A percentile compares a stretch with the other conserved stretches of the same genome.
Conservation (phyloP, 2,329 filamentous ascomycete genomes). For the Aspergillus oerlinghausenensis region DNA sequence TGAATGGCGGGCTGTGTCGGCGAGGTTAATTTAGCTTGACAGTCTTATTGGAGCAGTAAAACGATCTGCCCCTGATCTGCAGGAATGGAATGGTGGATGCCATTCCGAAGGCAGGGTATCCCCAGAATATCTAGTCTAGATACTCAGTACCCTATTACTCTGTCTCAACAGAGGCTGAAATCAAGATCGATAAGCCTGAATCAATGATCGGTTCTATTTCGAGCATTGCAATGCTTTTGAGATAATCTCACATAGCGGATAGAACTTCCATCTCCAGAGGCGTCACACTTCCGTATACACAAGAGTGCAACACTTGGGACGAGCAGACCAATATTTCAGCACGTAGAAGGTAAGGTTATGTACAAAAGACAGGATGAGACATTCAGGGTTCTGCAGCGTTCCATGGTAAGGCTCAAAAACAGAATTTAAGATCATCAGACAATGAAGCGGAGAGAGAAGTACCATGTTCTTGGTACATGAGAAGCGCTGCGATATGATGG, state of each 20-base stretch:
- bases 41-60: background rate
- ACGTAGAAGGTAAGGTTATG: background rate
- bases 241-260: background rate
- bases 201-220: background rate
- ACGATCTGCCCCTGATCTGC: background rate
- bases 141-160: no score
- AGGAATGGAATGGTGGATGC: background rate
- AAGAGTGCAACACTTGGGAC: background rate
- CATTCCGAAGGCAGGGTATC: background rate
- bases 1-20: no score
- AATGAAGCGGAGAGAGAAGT: background rate
- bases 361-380: background rate
- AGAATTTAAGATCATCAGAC: background rate
- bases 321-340: background rate
- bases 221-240: background rate
- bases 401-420: background rate
- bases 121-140: no score
- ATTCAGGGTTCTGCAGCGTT: background rate
- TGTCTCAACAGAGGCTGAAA: background rate
- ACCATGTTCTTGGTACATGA: background rate
- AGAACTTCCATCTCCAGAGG: background rate
- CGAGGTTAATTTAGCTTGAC: background rate
- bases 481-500: background rate
- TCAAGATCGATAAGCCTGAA: no score
- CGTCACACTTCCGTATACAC: background rate